phyloP scores from a whole-genome alignment of 805 yeast species.

The Ogataea polymorpha region DNA sequence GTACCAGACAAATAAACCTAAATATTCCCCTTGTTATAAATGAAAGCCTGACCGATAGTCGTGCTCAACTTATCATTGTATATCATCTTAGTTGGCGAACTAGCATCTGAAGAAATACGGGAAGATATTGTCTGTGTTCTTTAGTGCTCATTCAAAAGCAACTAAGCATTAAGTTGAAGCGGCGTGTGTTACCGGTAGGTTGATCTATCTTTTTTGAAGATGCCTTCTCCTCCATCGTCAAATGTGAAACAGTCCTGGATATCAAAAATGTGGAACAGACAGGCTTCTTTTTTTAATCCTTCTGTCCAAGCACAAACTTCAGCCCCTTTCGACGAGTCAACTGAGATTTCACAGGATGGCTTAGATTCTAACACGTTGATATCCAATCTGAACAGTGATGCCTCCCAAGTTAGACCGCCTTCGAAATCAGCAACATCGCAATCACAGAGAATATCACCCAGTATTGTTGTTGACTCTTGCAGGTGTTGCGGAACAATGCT shows the following conservation, averaged over 20 bases:
- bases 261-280: neutral
- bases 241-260: neutral
- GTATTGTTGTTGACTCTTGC: constrained; percentile 31
- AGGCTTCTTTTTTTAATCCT: neutral
- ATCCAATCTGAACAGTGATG: no score
- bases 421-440: no score
- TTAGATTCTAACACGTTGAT: no score
- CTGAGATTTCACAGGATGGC: neutral
- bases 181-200: neutral
- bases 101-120: no score
- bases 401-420: no score
- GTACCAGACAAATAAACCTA: neutral
- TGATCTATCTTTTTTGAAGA: neutral
- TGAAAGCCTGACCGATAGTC: neutral
- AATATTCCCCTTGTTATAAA: constrained; percentile 1
- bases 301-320: neutral
- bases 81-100: no score
- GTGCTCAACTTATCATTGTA: no score
- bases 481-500: constrained; percentile 47
- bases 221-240: neutral
- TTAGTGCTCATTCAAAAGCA: neutral
- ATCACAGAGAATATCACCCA: no score
- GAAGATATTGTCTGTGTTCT: neutral
- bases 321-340: neutral
- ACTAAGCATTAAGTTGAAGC: neutral